Evolutionary conservation across 1,284 basidiomycete species (phyloP).

Genomic region (Neotropicomus parvogracilis): DNA sequence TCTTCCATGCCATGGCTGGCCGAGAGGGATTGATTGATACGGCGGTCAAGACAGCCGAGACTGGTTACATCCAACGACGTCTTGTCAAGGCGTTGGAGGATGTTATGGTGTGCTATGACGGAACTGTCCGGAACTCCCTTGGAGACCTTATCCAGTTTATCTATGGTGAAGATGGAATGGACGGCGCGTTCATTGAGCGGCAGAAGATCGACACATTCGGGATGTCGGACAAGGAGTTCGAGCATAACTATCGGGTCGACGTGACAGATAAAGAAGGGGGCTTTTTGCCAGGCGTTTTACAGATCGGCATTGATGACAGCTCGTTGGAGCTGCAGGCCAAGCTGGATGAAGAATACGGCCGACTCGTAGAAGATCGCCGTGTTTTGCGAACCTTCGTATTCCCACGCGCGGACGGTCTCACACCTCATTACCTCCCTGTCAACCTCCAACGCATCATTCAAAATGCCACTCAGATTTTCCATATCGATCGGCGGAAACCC

Average conservation of each 20-base stretch:
- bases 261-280: slow-evolving; percentile 79
- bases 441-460: slow-evolving; percentile 94
- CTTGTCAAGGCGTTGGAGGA: slow-evolving; percentile 98
- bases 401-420: slow-evolving; percentile 69
- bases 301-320: slow-evolving; percentile 91
- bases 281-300: slow-evolving; percentile 78
- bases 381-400: slow-evolving; percentile 83
- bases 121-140: slow-evolving; percentile 94
- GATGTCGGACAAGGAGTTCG: slow-evolving; percentile 82
- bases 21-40: slow-evolving; percentile 99
- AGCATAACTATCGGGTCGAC: slow-evolving; percentile 89
- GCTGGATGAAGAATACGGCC: slow-evolving; percentile 85
- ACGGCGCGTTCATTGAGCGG: slow-evolving; percentile 95
- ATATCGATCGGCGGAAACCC: slow-evolving; percentile 90
- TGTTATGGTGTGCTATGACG: slow-evolving; percentile 96
- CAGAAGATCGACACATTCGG: slow-evolving; percentile 90
- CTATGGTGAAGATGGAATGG: slow-evolving; percentile 99
- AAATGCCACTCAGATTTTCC: slow-evolving; percentile 96
- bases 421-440: slow-evolving; percentile 83
- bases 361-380: slow-evolving; percentile 74
- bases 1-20: too few relatives aligned
- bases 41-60: slow-evolving; percentile 99
- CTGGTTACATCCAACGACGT: slow-evolving; percentile 97
- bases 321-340: slow-evolving; percentile 87
- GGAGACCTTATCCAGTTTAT: slow-evolving; percentile 96